Conservation (phyloP, 441 rosid genomes). For the Aquilaria agallochum region DNA sequence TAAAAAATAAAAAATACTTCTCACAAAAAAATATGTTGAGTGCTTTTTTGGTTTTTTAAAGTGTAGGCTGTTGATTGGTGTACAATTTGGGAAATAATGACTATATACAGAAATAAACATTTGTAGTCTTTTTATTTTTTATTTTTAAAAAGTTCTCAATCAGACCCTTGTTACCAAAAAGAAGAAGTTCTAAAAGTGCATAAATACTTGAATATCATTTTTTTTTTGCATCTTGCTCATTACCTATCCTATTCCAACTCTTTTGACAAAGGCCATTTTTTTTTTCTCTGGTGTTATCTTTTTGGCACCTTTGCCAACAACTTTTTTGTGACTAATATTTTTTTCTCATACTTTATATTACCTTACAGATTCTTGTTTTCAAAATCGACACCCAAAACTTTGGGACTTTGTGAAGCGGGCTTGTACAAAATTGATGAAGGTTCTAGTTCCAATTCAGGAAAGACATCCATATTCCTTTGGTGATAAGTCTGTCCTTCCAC, state of each 20-base stretch:
- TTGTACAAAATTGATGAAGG: slow-evolving; percentile 92
- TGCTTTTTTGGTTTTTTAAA: slow-evolving; percentile 1
- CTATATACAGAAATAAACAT: too few species aligned
- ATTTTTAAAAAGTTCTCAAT: too few species aligned
- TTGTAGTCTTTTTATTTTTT: too few species aligned
- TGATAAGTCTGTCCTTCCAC: slow-evolving; percentile 82
- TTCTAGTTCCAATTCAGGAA: slow-evolving; percentile 76
- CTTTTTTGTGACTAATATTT: slow-evolving; percentile 6
- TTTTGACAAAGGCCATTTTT: too few species aligned
- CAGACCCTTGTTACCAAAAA: too few species aligned
- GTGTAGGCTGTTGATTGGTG: not conserved
- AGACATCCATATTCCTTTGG: slow-evolving; percentile 98
- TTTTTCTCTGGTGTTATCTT: too few species aligned
- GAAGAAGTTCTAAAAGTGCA: too few species aligned
- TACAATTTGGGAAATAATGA: too few species aligned
- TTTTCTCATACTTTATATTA: slow-evolving; percentile 14
- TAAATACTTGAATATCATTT: too few species aligned
- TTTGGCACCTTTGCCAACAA: not conserved
- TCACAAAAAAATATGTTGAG: not conserved
- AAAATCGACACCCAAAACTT: slow-evolving; percentile 54
- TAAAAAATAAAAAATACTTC: too few species aligned
- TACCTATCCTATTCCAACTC: too few species aligned
- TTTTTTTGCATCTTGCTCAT: too few species aligned
- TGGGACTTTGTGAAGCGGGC: slow-evolving; percentile 86
- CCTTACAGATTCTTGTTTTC: slow-evolving; percentile 76